Conservation (phyloP, 2,329 filamentous ascomycete genomes). For the Cytospora piceicola region DNA sequence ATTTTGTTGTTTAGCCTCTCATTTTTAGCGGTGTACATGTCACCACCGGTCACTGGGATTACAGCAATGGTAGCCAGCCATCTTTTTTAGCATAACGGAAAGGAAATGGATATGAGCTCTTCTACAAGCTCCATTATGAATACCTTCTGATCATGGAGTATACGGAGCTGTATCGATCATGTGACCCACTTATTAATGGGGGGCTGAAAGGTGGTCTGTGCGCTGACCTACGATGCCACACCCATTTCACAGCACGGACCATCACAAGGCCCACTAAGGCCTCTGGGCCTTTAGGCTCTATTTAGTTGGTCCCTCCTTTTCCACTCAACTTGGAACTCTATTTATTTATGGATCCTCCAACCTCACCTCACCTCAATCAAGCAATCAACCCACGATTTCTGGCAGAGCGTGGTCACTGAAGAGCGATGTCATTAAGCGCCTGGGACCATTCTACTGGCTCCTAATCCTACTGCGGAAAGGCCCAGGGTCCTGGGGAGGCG, state of each 20-base stretch:
- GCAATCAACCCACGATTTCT: neutral
- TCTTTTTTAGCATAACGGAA: no score
- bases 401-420: neutral
- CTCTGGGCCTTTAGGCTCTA: no score
- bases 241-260: no score
- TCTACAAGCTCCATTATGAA: no score
- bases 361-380: neutral
- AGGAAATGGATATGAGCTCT: no score
- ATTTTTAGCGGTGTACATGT: no score
- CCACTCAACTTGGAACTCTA: neutral
- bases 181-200: neutral
- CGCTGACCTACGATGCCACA: neutral
- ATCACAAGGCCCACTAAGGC: no score
- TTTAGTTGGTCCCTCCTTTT: no score
- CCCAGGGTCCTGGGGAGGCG: conserved; percentile 14
- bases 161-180: neutral
- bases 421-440: conserved; percentile 11
- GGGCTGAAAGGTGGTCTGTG: neutral
- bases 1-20: neutral
- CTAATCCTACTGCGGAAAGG: neutral
- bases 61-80: no score
- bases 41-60: no score
- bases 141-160: no score
- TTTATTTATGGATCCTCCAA: neutral
- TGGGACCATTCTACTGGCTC: conserved; percentile 12